Conservation (phyloP, 2,329 filamentous ascomycete species). For the Cladosporium sp. region DNA sequence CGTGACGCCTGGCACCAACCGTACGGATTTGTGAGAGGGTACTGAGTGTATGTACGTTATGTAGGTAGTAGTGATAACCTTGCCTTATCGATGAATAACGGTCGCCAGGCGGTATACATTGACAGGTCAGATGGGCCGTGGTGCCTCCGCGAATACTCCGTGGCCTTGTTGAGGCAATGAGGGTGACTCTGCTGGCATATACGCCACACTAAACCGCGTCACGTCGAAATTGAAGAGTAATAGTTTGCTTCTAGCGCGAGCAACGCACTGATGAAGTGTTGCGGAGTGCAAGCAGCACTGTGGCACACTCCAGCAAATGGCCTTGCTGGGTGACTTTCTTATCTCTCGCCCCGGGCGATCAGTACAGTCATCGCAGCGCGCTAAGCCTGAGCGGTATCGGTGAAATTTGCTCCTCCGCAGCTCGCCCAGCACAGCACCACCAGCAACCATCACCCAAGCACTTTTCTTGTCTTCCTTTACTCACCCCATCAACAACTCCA, state of each 20-base stretch:
- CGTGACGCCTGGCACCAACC: conserved; percentile 10
- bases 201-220: background rate
- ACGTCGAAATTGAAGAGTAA: background rate
- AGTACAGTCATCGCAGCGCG: conserved; percentile 8
- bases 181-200: background rate
- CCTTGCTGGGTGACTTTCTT: background rate
- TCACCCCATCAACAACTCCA: background rate
- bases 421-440: background rate
- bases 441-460: background rate
- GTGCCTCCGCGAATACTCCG: background rate
- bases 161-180: background rate
- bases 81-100: background rate
- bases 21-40: background rate
- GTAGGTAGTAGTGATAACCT: background rate
- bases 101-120: background rate
- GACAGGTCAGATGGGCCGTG: background rate
- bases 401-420: conserved; percentile 17
- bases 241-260: background rate
- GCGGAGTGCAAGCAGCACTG: background rate
- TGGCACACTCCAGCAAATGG: background rate
- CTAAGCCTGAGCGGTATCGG: conserved; percentile 13
- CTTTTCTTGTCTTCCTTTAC: background rate
- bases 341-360: conserved; percentile 14
- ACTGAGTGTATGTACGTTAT: background rate
- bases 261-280: background rate